Base-by-base conservation (phyloP, 1,139 yeast genomes). In the Zygoascus hellenicus region DNA sequence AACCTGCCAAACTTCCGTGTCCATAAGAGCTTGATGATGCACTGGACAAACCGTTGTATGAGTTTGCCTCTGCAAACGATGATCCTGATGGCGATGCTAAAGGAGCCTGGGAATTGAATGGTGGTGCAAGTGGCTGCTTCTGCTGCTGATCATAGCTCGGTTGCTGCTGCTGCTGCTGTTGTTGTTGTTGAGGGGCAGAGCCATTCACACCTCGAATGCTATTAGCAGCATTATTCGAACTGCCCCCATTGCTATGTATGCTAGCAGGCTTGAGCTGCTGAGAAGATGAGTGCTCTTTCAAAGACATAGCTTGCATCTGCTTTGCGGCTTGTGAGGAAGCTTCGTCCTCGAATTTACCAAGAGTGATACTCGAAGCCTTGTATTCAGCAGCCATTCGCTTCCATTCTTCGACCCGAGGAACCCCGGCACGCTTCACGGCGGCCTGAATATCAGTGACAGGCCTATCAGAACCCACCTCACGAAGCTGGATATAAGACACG, bases 341-440 rank as follows among this genome's bases (percentile, higher is more conserved):
- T n/a, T 55, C 57, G 42, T 64, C 66, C 33, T 70, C 74, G 38
- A 71, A 62, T 36, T 63, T 59, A 11, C 92, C 90, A 45, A 92
- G 73, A 1, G 92, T 84, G 49, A 89, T 88, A 43, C 94, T 81
- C 52, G 90, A 81, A 7, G 97, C 97, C 68, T 92, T 92, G 66
- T 92, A 94, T 62, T 80, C 86, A 4, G 96, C 96, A 30, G 95
- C 90, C 58, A 80, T 81, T 48, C 78, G 79, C 67, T 92, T 92
- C 98, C 98, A 92, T 62, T 89, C 94, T 56, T 89, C 97, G 10
- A 92, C 96, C 2, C 90, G 81, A 16, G 98, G 97, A 50, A 92
- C 77, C 50, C 79, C 78, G 42, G 83, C 84, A 42, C 74, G 72
- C 46, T 74, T 70, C 38, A 90, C 80, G 33, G 79, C 81, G 43